Evolutionary conservation across 768 basidiomycete species (phyloP).

Genomic region (Scleroderma citrinum): DNA sequence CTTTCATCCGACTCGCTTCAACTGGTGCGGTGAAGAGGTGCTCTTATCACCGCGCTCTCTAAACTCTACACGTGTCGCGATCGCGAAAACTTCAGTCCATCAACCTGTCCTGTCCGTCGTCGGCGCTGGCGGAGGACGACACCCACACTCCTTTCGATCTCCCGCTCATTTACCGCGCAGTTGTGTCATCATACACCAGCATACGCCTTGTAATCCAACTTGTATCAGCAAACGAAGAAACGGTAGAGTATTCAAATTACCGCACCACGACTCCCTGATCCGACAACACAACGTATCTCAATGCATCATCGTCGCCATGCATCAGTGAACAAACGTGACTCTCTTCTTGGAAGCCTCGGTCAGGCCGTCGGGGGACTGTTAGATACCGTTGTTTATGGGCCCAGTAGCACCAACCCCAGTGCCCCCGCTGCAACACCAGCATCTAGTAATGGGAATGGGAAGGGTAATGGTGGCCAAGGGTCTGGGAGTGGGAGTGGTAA

Average conservation of each 20-base stretch:
- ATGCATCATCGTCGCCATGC: neutral
- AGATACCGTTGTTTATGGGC: neutral
- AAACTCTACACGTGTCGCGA: neutral
- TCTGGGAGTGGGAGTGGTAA: neutral
- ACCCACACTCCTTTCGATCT: conserved; percentile 18
- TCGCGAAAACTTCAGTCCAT: neutral
- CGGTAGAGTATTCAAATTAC: neutral
- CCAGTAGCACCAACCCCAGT: neutral
- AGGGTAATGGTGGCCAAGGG: neutral
- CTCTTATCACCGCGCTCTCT: conserved; percentile 1
- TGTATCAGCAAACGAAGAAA: conserved; percentile 3
- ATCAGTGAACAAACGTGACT: neutral
- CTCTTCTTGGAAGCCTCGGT: neutral
- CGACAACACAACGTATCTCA: neutral
- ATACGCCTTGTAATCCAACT: neutral
- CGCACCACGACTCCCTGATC: too few species aligned
- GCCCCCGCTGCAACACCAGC: conserved; percentile 1
- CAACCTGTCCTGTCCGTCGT: conserved; percentile 4
- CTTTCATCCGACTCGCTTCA: neutral
- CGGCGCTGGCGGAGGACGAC: conserved; percentile 10
- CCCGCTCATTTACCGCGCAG: conserved; percentile 12
- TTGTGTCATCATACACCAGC: too few species aligned
- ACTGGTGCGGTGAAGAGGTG: neutral
- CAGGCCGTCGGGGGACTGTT: conserved; percentile 5
- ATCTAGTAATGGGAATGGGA: neutral